phyloP scores from a whole-genome alignment of 2,329 filamentous ascomycete species.

The Stemphylium beticola region DNA sequence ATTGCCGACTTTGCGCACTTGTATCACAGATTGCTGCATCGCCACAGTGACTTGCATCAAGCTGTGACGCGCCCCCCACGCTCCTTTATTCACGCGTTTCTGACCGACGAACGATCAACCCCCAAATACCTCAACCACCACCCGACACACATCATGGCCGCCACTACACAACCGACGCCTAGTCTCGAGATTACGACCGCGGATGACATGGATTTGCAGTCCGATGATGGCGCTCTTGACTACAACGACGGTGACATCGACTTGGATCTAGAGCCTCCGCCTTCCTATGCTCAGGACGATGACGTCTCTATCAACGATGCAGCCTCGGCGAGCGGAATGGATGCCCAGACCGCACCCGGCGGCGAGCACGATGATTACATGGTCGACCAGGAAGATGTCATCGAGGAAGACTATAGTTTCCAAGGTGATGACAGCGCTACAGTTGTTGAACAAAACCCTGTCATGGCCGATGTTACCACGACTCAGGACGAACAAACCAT shows the following conservation, averaged over 20 bases:
- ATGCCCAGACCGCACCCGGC: constrained; percentile 19
- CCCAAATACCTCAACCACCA: constrained; percentile 4
- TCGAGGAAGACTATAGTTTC: constrained; percentile 34
- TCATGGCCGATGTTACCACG: neutral
- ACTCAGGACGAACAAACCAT: neutral
- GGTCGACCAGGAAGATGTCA: constrained; percentile 44
- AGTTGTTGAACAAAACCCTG: constrained; percentile 14
- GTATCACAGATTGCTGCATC: constrained; percentile 11
- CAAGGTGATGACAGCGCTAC: constrained; percentile 15
- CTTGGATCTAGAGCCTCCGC: constrained; percentile 55
- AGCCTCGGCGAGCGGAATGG: constrained; percentile 31
- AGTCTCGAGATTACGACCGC: constrained; percentile 44
- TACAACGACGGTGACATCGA: constrained; percentile 66
- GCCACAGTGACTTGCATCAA: constrained; percentile 16
- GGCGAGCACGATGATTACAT: constrained; percentile 46
- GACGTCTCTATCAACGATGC: constrained; percentile 65
- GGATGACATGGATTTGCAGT: constrained; percentile 63
- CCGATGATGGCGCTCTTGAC: constrained; percentile 49
- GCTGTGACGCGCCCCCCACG: constrained; percentile 26
- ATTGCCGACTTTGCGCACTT: neutral
- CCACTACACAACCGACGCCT: constrained; percentile 27
- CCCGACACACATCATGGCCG: constrained; percentile 26
- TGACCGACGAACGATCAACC: neutral
- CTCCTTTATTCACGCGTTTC: constrained; percentile 15
- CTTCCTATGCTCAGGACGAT: constrained; percentile 44